Base-by-base conservation (phyloP, 768 basidiomycete genomes). In the Lentinula sp. region DNA sequence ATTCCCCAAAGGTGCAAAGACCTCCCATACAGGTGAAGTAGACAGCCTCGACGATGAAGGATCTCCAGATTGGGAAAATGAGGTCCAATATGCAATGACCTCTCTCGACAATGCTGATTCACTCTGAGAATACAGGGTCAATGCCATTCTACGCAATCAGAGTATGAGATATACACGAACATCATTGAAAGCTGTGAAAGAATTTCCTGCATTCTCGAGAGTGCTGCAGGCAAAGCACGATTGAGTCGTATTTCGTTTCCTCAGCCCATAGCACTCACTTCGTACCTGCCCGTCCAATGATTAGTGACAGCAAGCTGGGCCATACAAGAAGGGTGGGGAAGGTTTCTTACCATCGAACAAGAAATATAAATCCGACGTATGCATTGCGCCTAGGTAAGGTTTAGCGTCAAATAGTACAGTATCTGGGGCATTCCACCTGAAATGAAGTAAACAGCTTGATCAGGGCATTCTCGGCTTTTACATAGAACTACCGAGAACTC, bases 11-110 rank as follows among this genome's bases (percentile, higher is more conserved):
- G 59, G 59, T 6, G 60, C 51, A 59, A 73, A 74, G 1, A 52
- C 51, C 9, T 62, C 60, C 74, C 74, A 75, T 13, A 52, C 33
- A 2, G 72, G 69, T 8, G 73, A 72, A 4, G 60, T 55, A 3
- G 65, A n/a, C 42, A 67, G 52, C 48, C 67, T 69, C 15, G 49
- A 52, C 0, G 64, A 49, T 13, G 70, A 70, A 1, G 73, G 74
- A 56, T 71, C 49, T 32, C 74, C 73, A 35, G 60, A 67, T 4
- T 70, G 66, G 2, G 67, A 71, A 62, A 79, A 79, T 1, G 77
- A 78, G n/a, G 77, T 77, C 79, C 79, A 80, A 61, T 74, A 78
- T 5, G 69, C 71, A 35, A 80, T 77, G 10, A 76, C 76, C 63
- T 79, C 76, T 45, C 66, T 62, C 10, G 77, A 72, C 2, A 80